Conservation (phyloP, 306 rosid genomes). For the Senna siamea region DNA sequence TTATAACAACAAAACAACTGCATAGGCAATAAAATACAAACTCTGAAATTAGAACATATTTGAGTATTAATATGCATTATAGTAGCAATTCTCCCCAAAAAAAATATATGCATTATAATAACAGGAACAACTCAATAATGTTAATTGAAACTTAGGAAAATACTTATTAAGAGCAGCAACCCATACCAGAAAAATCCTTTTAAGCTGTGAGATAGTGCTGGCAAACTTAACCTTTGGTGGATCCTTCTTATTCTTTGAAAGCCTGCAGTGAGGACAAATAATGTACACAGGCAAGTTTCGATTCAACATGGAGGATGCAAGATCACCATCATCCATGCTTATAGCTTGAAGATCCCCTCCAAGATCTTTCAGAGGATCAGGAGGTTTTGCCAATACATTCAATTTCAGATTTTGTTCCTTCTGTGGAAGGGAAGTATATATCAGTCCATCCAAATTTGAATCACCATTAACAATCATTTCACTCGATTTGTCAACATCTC, state of each 20-base stretch:
- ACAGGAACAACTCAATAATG: conserved; percentile 3
- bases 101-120: conserved; percentile 6
- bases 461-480: conserved; percentile 53
- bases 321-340: conserved; percentile 58
- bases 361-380: conserved; percentile 47
- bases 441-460: conserved; percentile 43
- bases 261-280: conserved; percentile 86
- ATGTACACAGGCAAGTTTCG: conserved; percentile 81
- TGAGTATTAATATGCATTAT: conserved; percentile 16
- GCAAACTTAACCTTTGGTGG: conserved; percentile 68
- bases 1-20: conserved; percentile 5
- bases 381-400: conserved; percentile 43
- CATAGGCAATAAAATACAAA: conserved; percentile 20
- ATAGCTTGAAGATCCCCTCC: conserved; percentile 61
- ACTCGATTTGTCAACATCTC: conserved; percentile 54
- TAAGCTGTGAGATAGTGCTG: conserved; percentile 85
- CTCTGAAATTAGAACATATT: conserved; percentile 30
- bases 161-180: conserved; percentile 39
- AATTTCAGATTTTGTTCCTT: conserved; percentile 51
- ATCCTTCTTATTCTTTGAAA: conserved; percentile 63
- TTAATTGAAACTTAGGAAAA: conserved; percentile 31
- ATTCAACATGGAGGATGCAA: conserved; percentile 73
- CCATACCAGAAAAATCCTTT: conserved; percentile 83
- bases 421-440: conserved; percentile 42
- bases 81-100: not conserved